A percentile compares a stretch with the other conserved stretches of the same genome.
Conservation (phyloP, 2,329 filamentous ascomycete genomes). For the Fusarium sp. region DNA sequence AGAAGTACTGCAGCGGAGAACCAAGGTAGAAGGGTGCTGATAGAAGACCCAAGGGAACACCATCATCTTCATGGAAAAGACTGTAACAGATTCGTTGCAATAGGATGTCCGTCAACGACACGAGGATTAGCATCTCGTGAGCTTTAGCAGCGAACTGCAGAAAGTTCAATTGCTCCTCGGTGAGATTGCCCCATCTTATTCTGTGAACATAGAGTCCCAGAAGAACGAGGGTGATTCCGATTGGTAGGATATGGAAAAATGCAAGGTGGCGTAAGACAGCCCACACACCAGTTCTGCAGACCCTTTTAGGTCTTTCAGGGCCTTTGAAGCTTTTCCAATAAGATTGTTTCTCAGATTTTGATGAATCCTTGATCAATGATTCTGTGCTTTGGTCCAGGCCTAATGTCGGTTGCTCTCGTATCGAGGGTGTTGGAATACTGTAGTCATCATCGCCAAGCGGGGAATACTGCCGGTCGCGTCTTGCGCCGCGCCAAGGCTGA, state of each 20-base stretch:
- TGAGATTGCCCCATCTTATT: neutral
- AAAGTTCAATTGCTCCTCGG: neutral
- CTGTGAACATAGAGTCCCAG: neutral
- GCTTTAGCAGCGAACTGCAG: constrained; percentile 15
- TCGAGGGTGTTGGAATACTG: neutral
- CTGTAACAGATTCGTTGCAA: neutral
- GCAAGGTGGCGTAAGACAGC: neutral
- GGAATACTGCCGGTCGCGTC: neutral
- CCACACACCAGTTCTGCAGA: neutral
- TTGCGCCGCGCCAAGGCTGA: no score
- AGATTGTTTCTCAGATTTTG: neutral
- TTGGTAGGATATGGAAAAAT: neutral
- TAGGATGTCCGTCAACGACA: neutral
- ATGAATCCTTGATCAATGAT: neutral
- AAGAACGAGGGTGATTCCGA: neutral
- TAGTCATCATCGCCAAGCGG: neutral
- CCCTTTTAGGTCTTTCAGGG: neutral
- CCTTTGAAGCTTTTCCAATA: constrained; percentile 3
- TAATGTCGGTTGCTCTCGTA: neutral
- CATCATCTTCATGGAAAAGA: neutral
- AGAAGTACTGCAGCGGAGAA: neutral
- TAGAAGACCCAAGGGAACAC: neutral
- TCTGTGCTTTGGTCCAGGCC: neutral
- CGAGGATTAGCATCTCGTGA: neutral
- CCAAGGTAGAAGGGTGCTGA: neutral